phyloP scores from a whole-genome alignment of 805 yeast genomes.

The Candida patagonica region DNA sequence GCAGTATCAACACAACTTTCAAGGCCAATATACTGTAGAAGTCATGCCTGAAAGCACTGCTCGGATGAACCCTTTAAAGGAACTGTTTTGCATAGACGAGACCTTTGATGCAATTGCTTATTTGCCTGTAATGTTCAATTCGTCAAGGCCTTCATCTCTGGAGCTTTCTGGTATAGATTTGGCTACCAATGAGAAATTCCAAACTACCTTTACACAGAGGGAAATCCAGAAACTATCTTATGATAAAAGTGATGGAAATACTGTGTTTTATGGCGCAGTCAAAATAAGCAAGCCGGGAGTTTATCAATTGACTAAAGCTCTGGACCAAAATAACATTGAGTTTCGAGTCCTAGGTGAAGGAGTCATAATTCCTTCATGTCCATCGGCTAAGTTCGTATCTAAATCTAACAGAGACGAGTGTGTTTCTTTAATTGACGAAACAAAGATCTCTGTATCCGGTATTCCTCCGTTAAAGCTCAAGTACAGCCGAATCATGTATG shows the following conservation, averaged over 20 bases:
- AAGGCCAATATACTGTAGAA: constrained; percentile 75
- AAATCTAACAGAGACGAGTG: constrained; percentile 38
- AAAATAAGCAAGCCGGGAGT: constrained; percentile 65
- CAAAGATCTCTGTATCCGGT: constrained; percentile 53
- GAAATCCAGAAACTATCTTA: constrained; percentile 38
- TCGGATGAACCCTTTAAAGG: constrained; percentile 63
- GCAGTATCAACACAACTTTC: constrained; percentile 49
- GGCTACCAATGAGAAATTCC: constrained; percentile 37
- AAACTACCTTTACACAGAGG: constrained; percentile 46
- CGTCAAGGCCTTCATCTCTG: constrained; percentile 63
- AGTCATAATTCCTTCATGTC: constrained; percentile 36
- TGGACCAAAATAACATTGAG: constrained; percentile 50
- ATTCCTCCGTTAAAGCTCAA: constrained; percentile 65
- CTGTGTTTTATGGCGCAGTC: constrained; percentile 42
- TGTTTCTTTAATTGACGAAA: constrained; percentile 45
- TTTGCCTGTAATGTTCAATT: constrained; percentile 72
- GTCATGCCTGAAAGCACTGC: constrained; percentile 90
- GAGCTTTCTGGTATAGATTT: constrained; percentile 57
- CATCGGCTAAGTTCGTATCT: not conserved
- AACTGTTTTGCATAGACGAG: constrained; percentile 45
- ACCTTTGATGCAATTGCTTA: constrained; percentile 26
- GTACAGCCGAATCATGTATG: constrained; percentile 31
- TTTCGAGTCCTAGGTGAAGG: constrained; percentile 54
- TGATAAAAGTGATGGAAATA: constrained; percentile 5
- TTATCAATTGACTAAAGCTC: constrained; percentile 60